Base-by-base conservation (phyloP, 768 basidiomycete genomes). In the Macrolepiota albuminosa region DNA sequence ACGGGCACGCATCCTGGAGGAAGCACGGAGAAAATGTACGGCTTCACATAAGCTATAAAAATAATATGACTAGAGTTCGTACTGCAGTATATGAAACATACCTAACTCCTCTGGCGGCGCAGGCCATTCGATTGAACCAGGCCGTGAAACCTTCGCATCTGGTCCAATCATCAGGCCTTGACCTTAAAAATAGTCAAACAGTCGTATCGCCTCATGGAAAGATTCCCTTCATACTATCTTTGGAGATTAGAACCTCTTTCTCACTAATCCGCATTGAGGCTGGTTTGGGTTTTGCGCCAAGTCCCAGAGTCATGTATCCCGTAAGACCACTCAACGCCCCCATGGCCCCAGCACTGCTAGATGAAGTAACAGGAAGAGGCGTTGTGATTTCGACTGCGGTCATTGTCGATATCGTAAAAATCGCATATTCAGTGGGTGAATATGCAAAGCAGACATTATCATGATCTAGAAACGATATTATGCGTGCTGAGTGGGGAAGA, bases 401-500 rank as follows among this genome's bases (percentile, higher is more conserved):
- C 76, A 84, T 83, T 1, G 78, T 81, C 42, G 81, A 76, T 40
- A 92, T 72, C 3, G 84, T 85, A 63, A 93, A 89, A 7, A 95
- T 72, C 0, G 86, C 89, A 70, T 88, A 84, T 63, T 91, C 89
- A 0, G 88, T 84, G 0, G 84, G 79, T n/a, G 90, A 84, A 70
- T 94, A 94, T 0, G 89, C 91, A 63, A 95, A 85, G 64, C 89
- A 88, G 9, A 83, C 77, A 1, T 77, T 77, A 29, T 85, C 78
- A 6, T 81, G 66, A 61, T 84, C 76, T 53, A 93, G 72, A 69
- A 98, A 95, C 2, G 86, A 78, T 53, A 97, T 86, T 0, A 82
- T 79, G 43, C 97, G 84, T n/a, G 97, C 88, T 9, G 95, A 94
- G 70, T 98, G 96, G 13, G 95, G 91, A 4, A 98, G 78, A 0